Conservation (phyloP, 495 filamentous ascomycete species). For the Daldinia concentrica region DNA sequence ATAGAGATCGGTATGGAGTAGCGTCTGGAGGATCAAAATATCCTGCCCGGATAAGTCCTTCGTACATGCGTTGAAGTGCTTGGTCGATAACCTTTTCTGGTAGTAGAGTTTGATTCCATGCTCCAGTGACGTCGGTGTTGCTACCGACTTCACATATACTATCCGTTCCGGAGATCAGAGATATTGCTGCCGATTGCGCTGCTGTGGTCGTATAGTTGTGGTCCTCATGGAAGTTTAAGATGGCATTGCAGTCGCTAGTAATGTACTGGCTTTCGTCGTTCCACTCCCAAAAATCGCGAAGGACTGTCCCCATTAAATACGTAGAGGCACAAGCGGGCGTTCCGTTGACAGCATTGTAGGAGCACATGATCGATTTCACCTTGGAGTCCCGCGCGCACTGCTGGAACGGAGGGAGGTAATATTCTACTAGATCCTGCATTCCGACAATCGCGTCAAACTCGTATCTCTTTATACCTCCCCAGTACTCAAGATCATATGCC, state of each 20-base stretch:
- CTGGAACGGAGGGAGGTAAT: conserved; percentile 59
- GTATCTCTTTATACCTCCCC: conserved; percentile 48
- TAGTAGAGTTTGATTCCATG: conserved; percentile 45
- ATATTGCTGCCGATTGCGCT: conserved; percentile 48
- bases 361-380: conserved; percentile 59
- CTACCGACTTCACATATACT: conserved; percentile 48
- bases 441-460: conserved; percentile 53
- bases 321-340: conserved; percentile 55
- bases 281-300: conserved; percentile 60
- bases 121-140: conserved; percentile 45
- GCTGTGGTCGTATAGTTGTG: conserved; percentile 51
- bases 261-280: conserved; percentile 55
- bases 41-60: conserved; percentile 49
- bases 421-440: conserved; percentile 57
- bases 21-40: conserved; percentile 48
- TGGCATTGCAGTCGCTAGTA: conserved; percentile 56
- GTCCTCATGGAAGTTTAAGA: conserved; percentile 49
- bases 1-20: conserved; percentile 44
- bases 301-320: conserved; percentile 53
- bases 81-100: conserved; percentile 46
- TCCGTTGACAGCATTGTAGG: conserved; percentile 57
- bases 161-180: conserved; percentile 51
- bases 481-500: conserved; percentile 71
- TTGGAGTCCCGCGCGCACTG: conserved; percentile 56
- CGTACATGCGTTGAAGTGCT: conserved; percentile 50